Percentiles rank a stretch among this genome's conserved stretches.
phyloP scores from a whole-genome alignment of 352 stramenopile species.

The Phytophthora tentaculata region DNA sequence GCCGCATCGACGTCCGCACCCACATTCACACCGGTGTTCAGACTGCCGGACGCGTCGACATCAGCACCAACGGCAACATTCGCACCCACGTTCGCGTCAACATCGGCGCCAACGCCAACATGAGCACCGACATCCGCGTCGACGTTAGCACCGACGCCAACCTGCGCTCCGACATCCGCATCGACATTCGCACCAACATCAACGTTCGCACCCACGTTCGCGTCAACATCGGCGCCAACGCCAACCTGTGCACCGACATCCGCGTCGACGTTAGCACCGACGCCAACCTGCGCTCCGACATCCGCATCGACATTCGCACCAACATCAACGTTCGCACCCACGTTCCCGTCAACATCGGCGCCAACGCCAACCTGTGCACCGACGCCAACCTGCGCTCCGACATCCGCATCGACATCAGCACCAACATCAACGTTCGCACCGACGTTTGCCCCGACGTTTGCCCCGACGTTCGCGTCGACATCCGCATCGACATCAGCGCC shows the following conservation, averaged over 20 bases:
- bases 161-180: neutral
- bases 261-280: neutral
- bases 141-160: neutral
- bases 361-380: neutral
- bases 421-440: no score
- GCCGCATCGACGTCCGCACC: neutral
- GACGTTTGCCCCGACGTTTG: neutral
- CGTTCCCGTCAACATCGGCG: neutral
- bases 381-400: neutral
- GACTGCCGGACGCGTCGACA: no score
- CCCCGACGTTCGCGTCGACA: neutral
- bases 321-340: neutral
- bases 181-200: no score
- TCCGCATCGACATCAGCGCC: no score
- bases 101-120: neutral
- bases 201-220: no score
- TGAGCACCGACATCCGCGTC: neutral
- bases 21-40: neutral
- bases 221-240: neutral
- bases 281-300: neutral
- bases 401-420: no score
- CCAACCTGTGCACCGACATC: neutral
- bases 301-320: neutral
- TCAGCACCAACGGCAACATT: no score
- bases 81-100: no score